phyloP scores from a whole-genome alignment of 441 rosid species.

The Pelargonium exstipulatum region DNA sequence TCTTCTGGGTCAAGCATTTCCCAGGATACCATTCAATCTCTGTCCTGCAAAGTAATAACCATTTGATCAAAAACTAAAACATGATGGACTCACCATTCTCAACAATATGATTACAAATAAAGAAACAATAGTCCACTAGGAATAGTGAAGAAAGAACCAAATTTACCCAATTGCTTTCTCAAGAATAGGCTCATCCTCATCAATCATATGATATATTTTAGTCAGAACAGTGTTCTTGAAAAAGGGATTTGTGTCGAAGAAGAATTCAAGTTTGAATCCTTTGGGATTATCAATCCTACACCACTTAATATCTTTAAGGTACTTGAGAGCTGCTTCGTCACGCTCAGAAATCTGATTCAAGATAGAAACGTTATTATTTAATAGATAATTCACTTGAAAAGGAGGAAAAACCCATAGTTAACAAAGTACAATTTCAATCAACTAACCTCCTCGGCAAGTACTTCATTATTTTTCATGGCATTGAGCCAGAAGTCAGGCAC shows the following conservation, averaged over 20 bases:
- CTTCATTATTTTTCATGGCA: conserved; percentile 87
- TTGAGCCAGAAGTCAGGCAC: conserved; percentile 85
- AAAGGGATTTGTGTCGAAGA: conserved; percentile 66
- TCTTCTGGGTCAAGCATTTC: conserved; percentile 75
- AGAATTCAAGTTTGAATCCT: conserved; percentile 88
- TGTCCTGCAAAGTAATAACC: conserved; percentile 38
- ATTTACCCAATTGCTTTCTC: conserved; percentile 84
- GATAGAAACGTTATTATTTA: neutral
- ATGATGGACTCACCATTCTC: neutral
- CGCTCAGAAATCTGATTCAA: conserved; percentile 63
- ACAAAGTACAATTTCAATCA: neutral
- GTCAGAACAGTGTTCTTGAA: conserved; percentile 74
- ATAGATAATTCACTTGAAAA: too few species aligned
- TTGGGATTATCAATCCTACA: conserved; percentile 63
- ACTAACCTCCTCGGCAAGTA: conserved; percentile 66
- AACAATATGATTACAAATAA: neutral
- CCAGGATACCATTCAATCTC: conserved; percentile 91
- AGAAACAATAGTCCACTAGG: neutral
- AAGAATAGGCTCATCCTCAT: conserved; percentile 84
- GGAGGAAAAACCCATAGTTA: too few species aligned
- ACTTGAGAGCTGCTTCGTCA: conserved; percentile 83
- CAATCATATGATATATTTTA: conserved; percentile 86
- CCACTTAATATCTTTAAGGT: conserved; percentile 77
- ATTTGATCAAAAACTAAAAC: neutral
- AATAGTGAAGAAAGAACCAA: neutral